Percentiles rank a stretch among this genome's conserved stretches.
phyloP scores from a whole-genome alignment of 495 filamentous ascomycete species.

The Aspergillus baeticus region DNA sequence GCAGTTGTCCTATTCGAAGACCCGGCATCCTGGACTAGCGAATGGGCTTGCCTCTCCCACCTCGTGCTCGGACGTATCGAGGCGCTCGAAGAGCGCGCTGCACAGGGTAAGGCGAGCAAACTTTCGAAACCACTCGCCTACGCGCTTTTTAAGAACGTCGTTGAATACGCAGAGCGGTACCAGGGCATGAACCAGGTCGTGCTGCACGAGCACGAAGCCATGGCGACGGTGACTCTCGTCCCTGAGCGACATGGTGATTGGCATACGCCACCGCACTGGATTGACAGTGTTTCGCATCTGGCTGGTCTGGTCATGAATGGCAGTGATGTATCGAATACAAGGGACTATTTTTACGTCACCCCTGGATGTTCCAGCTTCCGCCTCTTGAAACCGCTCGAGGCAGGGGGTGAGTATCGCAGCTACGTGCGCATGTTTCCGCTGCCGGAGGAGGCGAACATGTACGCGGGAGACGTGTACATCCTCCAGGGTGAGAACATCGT shows the following conservation, averaged over 20 bases:
- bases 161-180: slow-evolving; percentile 36
- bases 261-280: slow-evolving; percentile 34
- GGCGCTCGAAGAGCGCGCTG: slow-evolving; percentile 29
- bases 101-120: slow-evolving; percentile 23
- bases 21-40: slow-evolving; percentile 17
- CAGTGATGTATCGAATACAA: slow-evolving; percentile 45
- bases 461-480: slow-evolving; percentile 42
- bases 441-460: slow-evolving; percentile 26
- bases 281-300: slow-evolving; percentile 52
- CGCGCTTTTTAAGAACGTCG: slow-evolving; percentile 29
- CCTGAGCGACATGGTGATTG: slow-evolving; percentile 11
- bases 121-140: slow-evolving; percentile 20
- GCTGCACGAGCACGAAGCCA: slow-evolving; percentile 36
- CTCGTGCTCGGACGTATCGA: slow-evolving; percentile 57
- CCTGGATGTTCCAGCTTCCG: slow-evolving; percentile 42
- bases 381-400: slow-evolving; percentile 23
- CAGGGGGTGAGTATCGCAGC: slow-evolving; percentile 32
- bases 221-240: slow-evolving; percentile 34
- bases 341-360: slow-evolving; percentile 44
- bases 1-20: slow-evolving; percentile 17
- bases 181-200: slow-evolving; percentile 38
- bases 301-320: slow-evolving; percentile 57
- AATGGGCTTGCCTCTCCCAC: slow-evolving; percentile 42
- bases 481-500: slow-evolving; percentile 36
- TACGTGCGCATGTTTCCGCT: slow-evolving; percentile 45